Conservation (phyloP, 495 filamentous ascomycete genomes). For the Aspergillus leporis region DNA sequence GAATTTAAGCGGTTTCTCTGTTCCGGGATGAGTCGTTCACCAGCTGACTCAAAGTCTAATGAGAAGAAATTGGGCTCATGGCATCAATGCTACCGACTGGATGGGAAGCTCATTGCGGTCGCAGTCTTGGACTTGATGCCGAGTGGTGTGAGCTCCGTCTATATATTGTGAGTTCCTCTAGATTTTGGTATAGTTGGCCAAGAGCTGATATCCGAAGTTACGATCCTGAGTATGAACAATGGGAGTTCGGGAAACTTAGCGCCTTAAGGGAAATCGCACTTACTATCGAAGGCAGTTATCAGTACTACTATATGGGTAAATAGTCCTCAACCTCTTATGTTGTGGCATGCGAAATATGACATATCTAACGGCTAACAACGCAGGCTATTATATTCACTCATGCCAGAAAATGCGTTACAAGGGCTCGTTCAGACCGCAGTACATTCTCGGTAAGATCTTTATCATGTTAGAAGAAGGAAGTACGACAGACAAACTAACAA, state of each 20-base stretch:
- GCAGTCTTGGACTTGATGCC: constrained; percentile 88
- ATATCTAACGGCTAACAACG: constrained; percentile 3
- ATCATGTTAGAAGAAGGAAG: background rate
- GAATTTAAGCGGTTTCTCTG: constrained; percentile 88
- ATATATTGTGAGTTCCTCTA: constrained; percentile 65
- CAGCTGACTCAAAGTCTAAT: constrained; percentile 42
- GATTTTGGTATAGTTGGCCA: background rate
- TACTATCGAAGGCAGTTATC: constrained; percentile 71
- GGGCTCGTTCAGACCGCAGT: constrained; percentile 78
- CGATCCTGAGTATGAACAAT: constrained; percentile 76
- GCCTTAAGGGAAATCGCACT: constrained; percentile 83
- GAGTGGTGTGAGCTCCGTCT: constrained; percentile 86
- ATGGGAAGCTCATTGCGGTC: constrained; percentile 84
- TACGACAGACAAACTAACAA: constrained; percentile 2
- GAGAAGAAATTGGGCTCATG: constrained; percentile 77
- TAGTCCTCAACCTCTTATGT: background rate
- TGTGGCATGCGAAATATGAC: background rate
- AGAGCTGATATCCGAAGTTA: constrained; percentile 48
- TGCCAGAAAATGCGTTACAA: constrained; percentile 90
- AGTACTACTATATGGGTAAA: constrained; percentile 74
- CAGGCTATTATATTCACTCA: constrained; percentile 69
- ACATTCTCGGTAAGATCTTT: constrained; percentile 61
- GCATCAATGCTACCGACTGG: constrained; percentile 92
- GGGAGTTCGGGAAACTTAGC: constrained; percentile 84
- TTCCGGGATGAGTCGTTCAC: constrained; percentile 67